These are phyloP conservation scores for Ogataea polymorpha DNA, from an alignment of 805 yeast genomes.

Conservation along the genomic window DNA sequence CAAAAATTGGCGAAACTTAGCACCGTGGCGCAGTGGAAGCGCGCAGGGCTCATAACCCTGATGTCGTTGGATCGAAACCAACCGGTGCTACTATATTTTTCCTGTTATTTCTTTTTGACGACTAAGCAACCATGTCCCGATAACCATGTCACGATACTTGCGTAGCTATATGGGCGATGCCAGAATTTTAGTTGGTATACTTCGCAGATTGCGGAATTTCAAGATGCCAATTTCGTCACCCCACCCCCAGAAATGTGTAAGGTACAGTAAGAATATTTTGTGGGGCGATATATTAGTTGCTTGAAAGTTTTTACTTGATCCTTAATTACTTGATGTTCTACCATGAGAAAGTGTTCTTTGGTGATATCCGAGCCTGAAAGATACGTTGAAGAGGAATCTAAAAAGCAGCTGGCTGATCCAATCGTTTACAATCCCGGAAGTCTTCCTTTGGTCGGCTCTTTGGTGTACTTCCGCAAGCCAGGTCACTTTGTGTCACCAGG, in stretches of 20 bases:
- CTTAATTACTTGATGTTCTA: too few relatives aligned
- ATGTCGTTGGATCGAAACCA: conserved; percentile 96
- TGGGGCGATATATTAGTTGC: conserved; percentile 10
- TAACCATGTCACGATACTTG: not conserved
- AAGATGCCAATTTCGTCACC: not conserved
- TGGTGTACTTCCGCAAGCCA: conserved; percentile 24
- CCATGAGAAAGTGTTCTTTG: conserved; percentile 10
- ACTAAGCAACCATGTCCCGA: not conserved
- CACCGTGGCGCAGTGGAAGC: conserved; percentile 99
- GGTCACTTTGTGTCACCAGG: not conserved
- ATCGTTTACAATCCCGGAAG: conserved; percentile 16
- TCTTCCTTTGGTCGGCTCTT: conserved; percentile 29
- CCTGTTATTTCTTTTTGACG: conserved; percentile 28
- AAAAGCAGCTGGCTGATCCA: not conserved
- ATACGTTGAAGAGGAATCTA: not conserved
- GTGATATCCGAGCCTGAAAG: conserved; percentile 9
- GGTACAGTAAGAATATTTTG: conserved; percentile 4
- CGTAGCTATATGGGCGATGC: not conserved
- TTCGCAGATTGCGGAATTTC: conserved; percentile 1
- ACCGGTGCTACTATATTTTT: conserved; percentile 72
- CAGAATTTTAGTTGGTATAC: not conserved
- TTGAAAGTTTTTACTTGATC: too few relatives aligned
- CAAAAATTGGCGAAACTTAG: conserved; percentile 33
- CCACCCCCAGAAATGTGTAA: conserved; percentile 1
- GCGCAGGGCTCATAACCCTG: conserved; percentile 99